Evolutionary conservation across 495 filamentous ascomycete genomes (phyloP), one percentile per base, ranked within the genome.

Genomic region (Lasiosphaeria miniovina): DNA sequence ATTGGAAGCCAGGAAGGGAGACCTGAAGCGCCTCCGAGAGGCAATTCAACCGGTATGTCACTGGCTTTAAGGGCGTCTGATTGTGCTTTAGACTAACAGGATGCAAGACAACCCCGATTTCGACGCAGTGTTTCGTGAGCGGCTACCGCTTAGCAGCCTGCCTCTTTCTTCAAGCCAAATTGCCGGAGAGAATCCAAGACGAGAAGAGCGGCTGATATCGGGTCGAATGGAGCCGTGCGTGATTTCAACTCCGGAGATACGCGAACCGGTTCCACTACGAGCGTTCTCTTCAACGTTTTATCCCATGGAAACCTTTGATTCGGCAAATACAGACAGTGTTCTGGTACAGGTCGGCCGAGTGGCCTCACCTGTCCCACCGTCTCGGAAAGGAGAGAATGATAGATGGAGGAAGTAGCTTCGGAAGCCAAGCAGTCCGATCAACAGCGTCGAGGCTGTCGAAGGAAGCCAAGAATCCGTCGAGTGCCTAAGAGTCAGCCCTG

Each of bases 1-100:
- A 66, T 78, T 49, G 75, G 75, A 5, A 76, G 69, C 49, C 74
- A 72, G 54, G 72, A 72, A 40, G 73, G 68, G 53, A 60, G 59
- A 3, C 61, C 68, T 34, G 69, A 63, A 36, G 52, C 56, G 17
- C 62, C 51, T 34, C 65, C 66, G 2, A 67, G 53, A 5, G 12
- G 33, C 43, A 65, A 38, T 5, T 41, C 43, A 6, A 58, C 36
- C 5, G n/a, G 34, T 4, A 32, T 34, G 15, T 40, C 41, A 51
- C 14, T 32, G 45, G 6, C 43, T 24, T 8, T 4, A 49, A 41
- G 14, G 2, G 45, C 35, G 15, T n/a, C 36, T 17, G 24, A 24
- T 24, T 24, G 24, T 24, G 24, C 24, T 24, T 24, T 24, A 2
- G 24, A 24, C 24, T 24, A 24, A 24, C 24, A 24, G 24, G 24